Evolutionary conservation across 768 basidiomycete species (phyloP), one percentile per base, ranked within the genome.

Genomic region (Candolleomyces aberdarensis): DNA sequence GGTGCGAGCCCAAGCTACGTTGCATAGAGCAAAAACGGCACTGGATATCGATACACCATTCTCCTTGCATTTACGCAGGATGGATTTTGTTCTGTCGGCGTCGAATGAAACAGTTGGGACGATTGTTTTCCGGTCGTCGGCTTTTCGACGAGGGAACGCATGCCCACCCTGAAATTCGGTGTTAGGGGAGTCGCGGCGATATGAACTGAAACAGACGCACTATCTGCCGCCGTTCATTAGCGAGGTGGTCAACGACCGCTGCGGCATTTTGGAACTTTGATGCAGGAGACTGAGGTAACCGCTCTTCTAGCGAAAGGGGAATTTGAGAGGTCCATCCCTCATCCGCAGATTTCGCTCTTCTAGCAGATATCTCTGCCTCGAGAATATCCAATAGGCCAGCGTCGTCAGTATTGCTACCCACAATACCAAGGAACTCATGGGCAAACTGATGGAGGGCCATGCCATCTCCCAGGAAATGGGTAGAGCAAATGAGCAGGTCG

Each of bases 391-490:
- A 48, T 13, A 83, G 69, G 6, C 70, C 67, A 41, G 53, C 66
- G 19, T 71, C 71, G 8, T 70, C 26, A 3, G 26, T 58, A 13
- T 65, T 53, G 41, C 76, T 67, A 0, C 82, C 86, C 44, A 60
- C 75, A 3, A 94, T 75, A 17, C 75, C 71, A 69, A 93, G 88
- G 68, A 94, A 86, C 64, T 93, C 89, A 70, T 92, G 91, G 26
- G 89, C 90, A 63, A 88, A 89, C 61, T 83, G 80, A 72, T 94
- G 91, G 17, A 94, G 78, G 1, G 91, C 89, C 87, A 93, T 92
- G 20, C 93, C 93, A 69, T 95, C 93, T 19, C 91, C 92, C 51
- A 94, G 71, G 71, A 88, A 94, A 70, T 95, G 93, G 7, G 89
- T 84, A 3, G 89, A 86, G 64, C 87, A 87, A 52, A 95, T 81